A percentile compares a stretch with the other conserved stretches of the same genome.
phyloP scores from a whole-genome alignment of 176 grass and related monocot genomes.

The Triticum urartu region DNA sequence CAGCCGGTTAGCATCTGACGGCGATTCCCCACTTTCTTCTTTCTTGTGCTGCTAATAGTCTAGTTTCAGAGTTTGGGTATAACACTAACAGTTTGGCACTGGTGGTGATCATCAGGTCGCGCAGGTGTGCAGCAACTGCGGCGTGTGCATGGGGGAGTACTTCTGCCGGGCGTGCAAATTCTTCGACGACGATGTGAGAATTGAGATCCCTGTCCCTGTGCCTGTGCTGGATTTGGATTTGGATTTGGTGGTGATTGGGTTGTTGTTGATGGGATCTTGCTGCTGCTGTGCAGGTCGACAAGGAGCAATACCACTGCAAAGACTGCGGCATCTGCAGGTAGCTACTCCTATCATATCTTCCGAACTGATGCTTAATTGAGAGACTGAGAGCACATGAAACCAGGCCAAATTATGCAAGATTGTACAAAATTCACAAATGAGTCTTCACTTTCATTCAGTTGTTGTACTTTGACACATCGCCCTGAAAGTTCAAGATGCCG shows the following conservation, averaged over 20 bases:
- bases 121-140: slow-evolving; percentile 77
- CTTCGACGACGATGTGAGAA: slow-evolving; percentile 75
- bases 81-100: background rate
- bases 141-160: slow-evolving; percentile 83
- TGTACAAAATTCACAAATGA: background rate
- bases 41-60: too few relatives aligned
- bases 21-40: too few relatives aligned
- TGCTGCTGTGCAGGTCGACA: slow-evolving; percentile 45
- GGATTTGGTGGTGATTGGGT: background rate
- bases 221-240: background rate
- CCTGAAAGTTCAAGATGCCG: background rate
- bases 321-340: slow-evolving; percentile 95
- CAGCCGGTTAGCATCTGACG: slow-evolving; percentile 50
- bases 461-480: background rate
- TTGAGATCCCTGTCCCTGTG: too few relatives aligned
- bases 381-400: too few relatives aligned
- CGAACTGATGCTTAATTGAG: too few relatives aligned
- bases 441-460: background rate
- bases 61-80: too few relatives aligned
- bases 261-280: background rate
- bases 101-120: slow-evolving; percentile 33
- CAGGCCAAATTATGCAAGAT: too few relatives aligned
- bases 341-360: background rate
- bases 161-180: slow-evolving; percentile 80
- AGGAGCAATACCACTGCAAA: slow-evolving; percentile 75